Evolutionary conservation across 2,329 filamentous ascomycete species (phyloP), one percentile per base, ranked within the genome.

Genomic region (Davidsoniella virescens): DNA sequence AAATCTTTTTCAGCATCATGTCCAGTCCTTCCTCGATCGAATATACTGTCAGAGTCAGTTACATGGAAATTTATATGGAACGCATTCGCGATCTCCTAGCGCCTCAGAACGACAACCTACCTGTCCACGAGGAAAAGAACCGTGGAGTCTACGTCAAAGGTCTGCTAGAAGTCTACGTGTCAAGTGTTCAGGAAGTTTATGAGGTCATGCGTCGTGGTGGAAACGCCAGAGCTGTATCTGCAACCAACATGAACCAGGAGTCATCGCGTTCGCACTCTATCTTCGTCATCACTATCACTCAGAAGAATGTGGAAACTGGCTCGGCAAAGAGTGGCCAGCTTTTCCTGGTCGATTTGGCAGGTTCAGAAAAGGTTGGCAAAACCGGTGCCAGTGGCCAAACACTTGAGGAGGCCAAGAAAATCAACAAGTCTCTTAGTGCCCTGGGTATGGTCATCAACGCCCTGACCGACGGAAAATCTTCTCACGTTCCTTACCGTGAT

Each of bases 1-100:
- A 96, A 69, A 95, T 96, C 63, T 96, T 96, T 64, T 82, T 84
- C 59, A 94, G 85, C 67, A 96, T 96, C 64, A 74, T 95, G 67
- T 80, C 84, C 18, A 94, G 87, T 59, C 86, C 90, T 41, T 81
- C 81, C 59, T 94, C 86, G 57, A 95, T 96, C 64, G 92, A 96
- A 67, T 96, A 96, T 66, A 96, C 88, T n/a, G 90, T 98, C 49
- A 80, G 88, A 51, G 90, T 96, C 62, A 94, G 87, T 66, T 96
- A 96, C 67, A 95, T 98, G 88, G 92, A 98, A 67, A 96, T 98
- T 56, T 98, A 98, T 71, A 98, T 96, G 92, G 92, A 98, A 70
- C 80, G 84, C 58, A 96, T 98, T 64, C 80, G 90, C 60, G 92
- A 98, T 78, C 68, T 98, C 60, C 70, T 98, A 56, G 80, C 83